These are phyloP conservation scores for Plectosphaerella sp. DNA, from an alignment of 2,329 filamentous ascomycete genomes.

Conservation along the genomic window DNA sequence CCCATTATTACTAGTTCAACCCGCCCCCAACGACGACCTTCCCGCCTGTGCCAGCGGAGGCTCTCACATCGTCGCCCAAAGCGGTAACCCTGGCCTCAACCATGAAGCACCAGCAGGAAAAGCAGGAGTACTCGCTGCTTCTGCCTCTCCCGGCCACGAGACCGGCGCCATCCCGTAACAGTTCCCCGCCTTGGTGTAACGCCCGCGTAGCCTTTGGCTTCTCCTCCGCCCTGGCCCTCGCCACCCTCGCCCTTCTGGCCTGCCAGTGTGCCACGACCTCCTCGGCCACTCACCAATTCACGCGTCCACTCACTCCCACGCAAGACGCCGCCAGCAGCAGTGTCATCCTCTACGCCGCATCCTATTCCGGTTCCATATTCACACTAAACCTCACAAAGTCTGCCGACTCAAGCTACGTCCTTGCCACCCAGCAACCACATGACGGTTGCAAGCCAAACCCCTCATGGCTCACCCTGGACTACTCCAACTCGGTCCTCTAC, in stretches of 20 bases:
- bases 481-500: slow-evolving; percentile 44
- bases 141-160: neutral
- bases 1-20: no score
- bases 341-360: slow-evolving; percentile 40
- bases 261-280: slow-evolving; percentile 15
- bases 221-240: neutral
- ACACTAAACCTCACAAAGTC: slow-evolving; percentile 37
- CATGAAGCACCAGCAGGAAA: no score
- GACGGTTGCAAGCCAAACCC: slow-evolving; percentile 48
- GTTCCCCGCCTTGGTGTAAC: slow-evolving; percentile 3
- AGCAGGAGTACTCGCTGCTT: neutral
- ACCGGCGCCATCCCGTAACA: neutral
- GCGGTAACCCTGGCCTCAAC: slow-evolving; percentile 6
- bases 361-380: slow-evolving; percentile 43
- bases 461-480: slow-evolving; percentile 57
- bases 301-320: no score
- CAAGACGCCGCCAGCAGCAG: no score
- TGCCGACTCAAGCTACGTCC: slow-evolving; percentile 17
- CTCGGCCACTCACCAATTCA: slow-evolving; percentile 14
- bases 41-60: slow-evolving; percentile 3
- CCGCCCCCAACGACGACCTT: neutral
- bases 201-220: neutral
- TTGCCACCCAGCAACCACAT: slow-evolving; percentile 36
- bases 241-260: slow-evolving; percentile 10
- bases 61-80: slow-evolving; percentile 4